Conservation (phyloP, 768 basidiomycete genomes). For the Leccinum longicurvipes region DNA sequence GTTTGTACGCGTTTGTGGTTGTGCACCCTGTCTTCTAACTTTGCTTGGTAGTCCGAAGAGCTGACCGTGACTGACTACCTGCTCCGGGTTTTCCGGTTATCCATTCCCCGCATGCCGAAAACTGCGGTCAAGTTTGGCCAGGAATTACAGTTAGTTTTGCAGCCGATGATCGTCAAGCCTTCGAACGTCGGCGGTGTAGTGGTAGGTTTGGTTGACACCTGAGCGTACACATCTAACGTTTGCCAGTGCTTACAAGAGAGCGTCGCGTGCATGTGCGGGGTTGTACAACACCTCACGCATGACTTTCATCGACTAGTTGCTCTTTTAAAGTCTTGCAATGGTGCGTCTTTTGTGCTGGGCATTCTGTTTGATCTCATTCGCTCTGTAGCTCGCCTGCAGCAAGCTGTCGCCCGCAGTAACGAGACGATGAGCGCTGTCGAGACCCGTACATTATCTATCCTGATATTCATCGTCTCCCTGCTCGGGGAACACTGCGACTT, state of each 20-base stretch:
- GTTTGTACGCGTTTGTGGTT: conserved; percentile 41
- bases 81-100: conserved; percentile 81
- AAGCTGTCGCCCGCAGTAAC: conserved; percentile 44
- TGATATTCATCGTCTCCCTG: conserved; percentile 81
- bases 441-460: conserved; percentile 54
- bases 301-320: conserved; percentile 77
- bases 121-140: conserved; percentile 85
- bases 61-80: conserved; percentile 81
- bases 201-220: conserved; percentile 38
- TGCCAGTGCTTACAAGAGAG: conserved; percentile 81
- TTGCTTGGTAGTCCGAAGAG: conserved; percentile 64
- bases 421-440: conserved; percentile 48
- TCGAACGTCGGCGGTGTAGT: conserved; percentile 61
- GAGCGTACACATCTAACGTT: background rate
- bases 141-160: conserved; percentile 74
- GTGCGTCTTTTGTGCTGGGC: conserved; percentile 33
- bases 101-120: conserved; percentile 86
- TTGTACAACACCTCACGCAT: conserved; percentile 81
- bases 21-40: conserved; percentile 1
- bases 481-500: conserved; percentile 90
- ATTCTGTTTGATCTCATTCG: conserved; percentile 4
- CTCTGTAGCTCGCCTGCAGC: conserved; percentile 57
- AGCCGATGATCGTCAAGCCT: conserved; percentile 92
- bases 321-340: conserved; percentile 82
- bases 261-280: conserved; percentile 88